Conservation (phyloP, 2,329 filamentous ascomycete species). For the Diaporthe australafricana region DNA sequence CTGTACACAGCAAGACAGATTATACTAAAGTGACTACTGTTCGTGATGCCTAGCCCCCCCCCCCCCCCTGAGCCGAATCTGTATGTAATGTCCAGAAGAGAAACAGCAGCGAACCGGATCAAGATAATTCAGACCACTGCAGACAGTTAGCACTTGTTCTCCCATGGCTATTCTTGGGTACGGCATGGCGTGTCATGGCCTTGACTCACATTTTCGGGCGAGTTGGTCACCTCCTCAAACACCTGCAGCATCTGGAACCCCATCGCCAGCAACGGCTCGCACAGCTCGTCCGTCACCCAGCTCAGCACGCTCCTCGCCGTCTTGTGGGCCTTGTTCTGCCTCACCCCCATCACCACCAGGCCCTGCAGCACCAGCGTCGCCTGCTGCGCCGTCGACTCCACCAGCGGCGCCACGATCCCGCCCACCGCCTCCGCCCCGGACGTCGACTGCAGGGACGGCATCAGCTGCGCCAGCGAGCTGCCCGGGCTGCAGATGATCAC, state of each 20-base stretch:
- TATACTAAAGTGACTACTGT: not conserved
- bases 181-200: not conserved
- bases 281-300: conserved; percentile 80
- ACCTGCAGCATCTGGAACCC: conserved; percentile 83
- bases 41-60: no score
- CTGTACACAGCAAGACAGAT: not conserved
- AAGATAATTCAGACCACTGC: conserved; percentile 36
- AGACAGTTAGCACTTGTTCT: not conserved
- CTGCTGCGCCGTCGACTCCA: conserved; percentile 73
- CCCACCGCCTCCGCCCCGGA: conserved; percentile 63
- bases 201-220: conserved; percentile 63
- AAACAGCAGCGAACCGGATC: not conserved
- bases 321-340: conserved; percentile 84
- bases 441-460: conserved; percentile 73
- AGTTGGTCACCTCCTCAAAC: conserved; percentile 83
- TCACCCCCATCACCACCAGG: conserved; percentile 81
- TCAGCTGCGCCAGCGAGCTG: conserved; percentile 74
- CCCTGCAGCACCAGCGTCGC: conserved; percentile 80
- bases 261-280: conserved; percentile 81
- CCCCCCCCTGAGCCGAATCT: no score
- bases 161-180: not conserved
- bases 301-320: conserved; percentile 80
- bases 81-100: no score
- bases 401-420: conserved; percentile 84
- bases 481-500: conserved; percentile 82